Percentiles rank a stretch among this genome's conserved stretches.
Evolutionary conservation across 495 filamentous ascomycete genomes (phyloP).

Genomic region (Trichoderma asperelloides): DNA sequence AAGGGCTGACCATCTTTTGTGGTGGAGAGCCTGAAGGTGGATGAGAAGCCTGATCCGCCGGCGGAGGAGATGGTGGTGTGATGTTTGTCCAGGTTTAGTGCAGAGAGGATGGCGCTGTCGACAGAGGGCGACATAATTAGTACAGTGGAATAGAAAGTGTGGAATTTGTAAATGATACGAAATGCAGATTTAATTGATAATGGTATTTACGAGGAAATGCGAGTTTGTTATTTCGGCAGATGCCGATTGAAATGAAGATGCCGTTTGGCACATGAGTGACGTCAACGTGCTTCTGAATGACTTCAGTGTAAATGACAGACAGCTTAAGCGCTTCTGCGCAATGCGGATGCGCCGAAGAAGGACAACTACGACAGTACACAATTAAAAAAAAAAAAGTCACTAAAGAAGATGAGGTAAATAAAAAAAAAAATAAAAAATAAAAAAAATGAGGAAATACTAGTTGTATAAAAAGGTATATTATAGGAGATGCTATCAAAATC

Average conservation of each 20-base stretch:
- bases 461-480: background rate
- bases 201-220: background rate
- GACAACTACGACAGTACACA: no score
- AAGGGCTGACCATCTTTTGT: constrained; percentile 43
- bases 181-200: background rate
- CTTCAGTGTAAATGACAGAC: background rate
- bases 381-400: background rate
- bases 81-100: constrained; percentile 56
- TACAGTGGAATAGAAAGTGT: background rate
- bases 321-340: no score
- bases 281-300: background rate
- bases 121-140: constrained; percentile 30
- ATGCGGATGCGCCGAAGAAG: no score
- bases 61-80: constrained; percentile 50
- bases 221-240: background rate
- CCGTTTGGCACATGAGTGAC: background rate
- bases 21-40: constrained; percentile 59
- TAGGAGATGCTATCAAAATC: background rate
- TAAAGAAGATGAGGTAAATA: background rate
- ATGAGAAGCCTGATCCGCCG: constrained; percentile 67
- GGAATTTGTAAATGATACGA: background rate
- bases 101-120: constrained; percentile 51
- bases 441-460: background rate
- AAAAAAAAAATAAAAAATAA: background rate
- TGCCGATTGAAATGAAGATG: background rate